Conservation (phyloP, 768 basidiomycete species). For the Hemileccinum impolitum region DNA sequence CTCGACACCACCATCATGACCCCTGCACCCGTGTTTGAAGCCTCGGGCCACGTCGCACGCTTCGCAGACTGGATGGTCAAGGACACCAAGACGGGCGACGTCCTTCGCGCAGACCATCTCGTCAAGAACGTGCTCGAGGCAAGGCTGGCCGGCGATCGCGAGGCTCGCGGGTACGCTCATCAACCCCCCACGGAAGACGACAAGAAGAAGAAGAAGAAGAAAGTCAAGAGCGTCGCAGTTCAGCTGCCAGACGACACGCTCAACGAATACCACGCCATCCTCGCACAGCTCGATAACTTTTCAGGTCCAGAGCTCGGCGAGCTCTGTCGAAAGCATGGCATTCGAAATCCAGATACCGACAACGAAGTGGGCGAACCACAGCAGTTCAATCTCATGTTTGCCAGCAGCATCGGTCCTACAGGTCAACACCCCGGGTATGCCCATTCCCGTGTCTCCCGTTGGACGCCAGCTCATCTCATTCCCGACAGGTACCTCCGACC, state of each 20-base stretch:
- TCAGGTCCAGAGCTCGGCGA: constrained; percentile 85
- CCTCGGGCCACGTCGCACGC: constrained; percentile 95
- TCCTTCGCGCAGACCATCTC: constrained; percentile 94
- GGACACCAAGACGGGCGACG: constrained; percentile 91
- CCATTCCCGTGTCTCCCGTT: fast-evolving
- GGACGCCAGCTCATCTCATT: neutral
- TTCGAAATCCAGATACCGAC: constrained; percentile 87
- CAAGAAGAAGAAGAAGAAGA: constrained; percentile 67
- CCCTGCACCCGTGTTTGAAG: constrained; percentile 88
- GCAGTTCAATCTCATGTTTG: constrained; percentile 98
- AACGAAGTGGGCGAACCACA: constrained; percentile 93
- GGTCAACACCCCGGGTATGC: constrained; percentile 89
- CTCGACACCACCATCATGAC: constrained; percentile 99
- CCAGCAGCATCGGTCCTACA: constrained; percentile 94
- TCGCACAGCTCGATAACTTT: constrained; percentile 92
- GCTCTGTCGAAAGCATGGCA: constrained; percentile 74
- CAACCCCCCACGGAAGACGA: constrained; percentile 58
- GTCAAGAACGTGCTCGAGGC: constrained; percentile 92
- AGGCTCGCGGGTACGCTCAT: constrained; percentile 76
- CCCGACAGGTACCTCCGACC: constrained; percentile 83
- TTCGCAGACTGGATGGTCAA: constrained; percentile 99
- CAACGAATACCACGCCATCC: constrained; percentile 71
- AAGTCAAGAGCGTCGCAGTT: constrained; percentile 62
- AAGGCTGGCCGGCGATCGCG: constrained; percentile 83
- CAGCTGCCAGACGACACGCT: constrained; percentile 72